A percentile compares a stretch with the other conserved stretches of the same genome.
phyloP scores from a whole-genome alignment of 345 rosid species.

The Eucalyptus cloeziana region DNA sequence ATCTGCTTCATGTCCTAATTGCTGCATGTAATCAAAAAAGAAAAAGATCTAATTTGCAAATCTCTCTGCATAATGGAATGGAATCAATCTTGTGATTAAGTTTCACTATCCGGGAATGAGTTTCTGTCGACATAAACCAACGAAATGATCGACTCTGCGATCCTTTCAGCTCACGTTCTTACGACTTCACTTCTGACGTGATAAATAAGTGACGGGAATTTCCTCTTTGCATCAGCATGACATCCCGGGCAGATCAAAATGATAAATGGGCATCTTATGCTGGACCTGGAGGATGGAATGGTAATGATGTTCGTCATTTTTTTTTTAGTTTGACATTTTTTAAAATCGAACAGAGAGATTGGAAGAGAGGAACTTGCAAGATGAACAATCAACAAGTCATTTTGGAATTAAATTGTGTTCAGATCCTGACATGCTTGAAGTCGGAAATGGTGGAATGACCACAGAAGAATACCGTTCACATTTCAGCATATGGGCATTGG shows the following conservation, averaged over 20 bases:
- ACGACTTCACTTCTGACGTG: background rate
- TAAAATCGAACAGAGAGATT: background rate
- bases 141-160: background rate
- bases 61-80: background rate
- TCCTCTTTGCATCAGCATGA: slow-evolving; percentile 20
- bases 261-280: slow-evolving; percentile 60
- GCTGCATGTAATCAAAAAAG: background rate
- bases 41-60: background rate
- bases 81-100: background rate
- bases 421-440: slow-evolving; percentile 82
- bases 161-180: background rate
- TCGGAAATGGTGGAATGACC: slow-evolving; percentile 71
- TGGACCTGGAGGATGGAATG: slow-evolving; percentile 66
- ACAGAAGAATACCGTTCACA: slow-evolving; percentile 50
- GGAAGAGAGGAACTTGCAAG: background rate
- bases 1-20: background rate
- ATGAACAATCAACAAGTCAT: background rate
- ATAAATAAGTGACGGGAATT: background rate
- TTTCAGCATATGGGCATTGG: slow-evolving; percentile 67
- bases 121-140: background rate
- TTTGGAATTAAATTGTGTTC: background rate
- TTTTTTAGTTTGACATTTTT: background rate
- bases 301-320: background rate
- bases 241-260: slow-evolving; percentile 31
- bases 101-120: background rate